These are phyloP conservation scores for Calonectria ilicicola DNA, from an alignment of 2,329 filamentous ascomycete species.

Conservation along the genomic window DNA sequence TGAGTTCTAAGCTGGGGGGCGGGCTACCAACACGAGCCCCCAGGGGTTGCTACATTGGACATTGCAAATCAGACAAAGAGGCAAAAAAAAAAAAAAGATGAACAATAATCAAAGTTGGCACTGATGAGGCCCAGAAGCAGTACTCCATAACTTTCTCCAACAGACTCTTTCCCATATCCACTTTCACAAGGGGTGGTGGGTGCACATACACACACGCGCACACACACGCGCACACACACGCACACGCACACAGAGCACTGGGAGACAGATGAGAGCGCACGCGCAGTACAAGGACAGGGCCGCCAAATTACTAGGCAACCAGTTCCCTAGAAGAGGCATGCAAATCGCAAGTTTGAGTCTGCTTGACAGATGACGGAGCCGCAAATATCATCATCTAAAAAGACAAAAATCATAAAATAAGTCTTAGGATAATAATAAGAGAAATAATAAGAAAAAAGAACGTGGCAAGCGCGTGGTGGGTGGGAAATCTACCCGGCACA, in stretches of 20 bases:
- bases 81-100: background rate
- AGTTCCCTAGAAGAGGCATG: slow-evolving; percentile 1
- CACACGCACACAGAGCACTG: background rate
- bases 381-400: background rate
- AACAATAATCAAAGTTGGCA: slow-evolving; percentile 1
- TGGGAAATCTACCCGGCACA: slow-evolving; percentile 2
- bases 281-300: background rate
- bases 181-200: background rate
- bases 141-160: background rate
- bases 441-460: background rate
- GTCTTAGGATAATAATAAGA: background rate
- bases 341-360: background rate
- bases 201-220: background rate
- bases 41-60: background rate
- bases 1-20: slow-evolving; percentile 2
- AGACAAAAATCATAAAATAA: background rate
- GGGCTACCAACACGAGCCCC: background rate
- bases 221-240: background rate
- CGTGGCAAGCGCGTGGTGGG: background rate
- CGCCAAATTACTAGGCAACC: background rate
- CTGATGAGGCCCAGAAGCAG: background rate
- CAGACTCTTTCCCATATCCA: background rate
- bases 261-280: background rate
- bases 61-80: background rate
- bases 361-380: background rate